phyloP scores from a whole-genome alignment of 805 yeast genomes.

The Saccharomycopsis babjevae region DNA sequence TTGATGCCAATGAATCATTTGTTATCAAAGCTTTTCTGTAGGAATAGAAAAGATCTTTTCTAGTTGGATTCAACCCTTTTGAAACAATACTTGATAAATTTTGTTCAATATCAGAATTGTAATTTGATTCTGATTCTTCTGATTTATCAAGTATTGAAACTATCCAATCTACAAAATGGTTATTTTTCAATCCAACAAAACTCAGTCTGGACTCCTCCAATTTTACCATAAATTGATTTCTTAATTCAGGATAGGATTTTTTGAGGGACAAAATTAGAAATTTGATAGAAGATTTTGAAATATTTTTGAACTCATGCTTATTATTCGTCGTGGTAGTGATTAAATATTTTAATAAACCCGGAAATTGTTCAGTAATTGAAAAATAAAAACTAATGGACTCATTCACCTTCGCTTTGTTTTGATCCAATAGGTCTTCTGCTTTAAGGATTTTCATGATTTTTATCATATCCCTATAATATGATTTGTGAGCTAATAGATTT shows the following conservation, averaged over 20 bases:
- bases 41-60: background rate
- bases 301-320: background rate
- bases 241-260: background rate
- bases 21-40: background rate
- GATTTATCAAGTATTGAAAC: background rate
- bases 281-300: background rate
- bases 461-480: slow-evolving; percentile 8
- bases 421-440: background rate
- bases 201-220: background rate
- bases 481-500: slow-evolving; percentile 2
- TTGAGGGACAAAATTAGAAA: background rate
- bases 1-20: background rate
- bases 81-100: background rate
- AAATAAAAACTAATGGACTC: slow-evolving; percentile 6
- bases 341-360: slow-evolving; percentile 2
- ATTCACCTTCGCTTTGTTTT: background rate
- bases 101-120: background rate
- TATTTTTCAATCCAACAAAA: background rate
- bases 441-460: slow-evolving; percentile 8
- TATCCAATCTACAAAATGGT: background rate
- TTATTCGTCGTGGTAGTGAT: background rate
- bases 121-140: background rate
- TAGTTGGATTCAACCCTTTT: background rate
- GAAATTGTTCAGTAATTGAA: slow-evolving; percentile 8
- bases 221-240: background rate